Percentiles rank a stretch among this genome's conserved stretches.
phyloP scores from a whole-genome alignment of 2,329 filamentous ascomycete genomes.

The Mycogone perniciosa region DNA sequence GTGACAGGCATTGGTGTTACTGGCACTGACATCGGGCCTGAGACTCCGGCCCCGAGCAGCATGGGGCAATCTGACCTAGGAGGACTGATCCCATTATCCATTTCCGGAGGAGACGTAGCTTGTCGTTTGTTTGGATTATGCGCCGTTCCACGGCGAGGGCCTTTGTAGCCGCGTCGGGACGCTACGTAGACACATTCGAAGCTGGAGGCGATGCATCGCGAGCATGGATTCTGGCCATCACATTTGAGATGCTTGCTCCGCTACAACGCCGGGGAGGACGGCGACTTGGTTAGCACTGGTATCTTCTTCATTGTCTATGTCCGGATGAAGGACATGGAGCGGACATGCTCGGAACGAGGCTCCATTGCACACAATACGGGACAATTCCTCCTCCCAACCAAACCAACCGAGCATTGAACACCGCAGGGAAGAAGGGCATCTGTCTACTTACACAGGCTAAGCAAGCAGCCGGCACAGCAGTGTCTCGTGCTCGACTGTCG shows the following conservation, averaged over 20 bases:
- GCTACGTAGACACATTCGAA: slow-evolving; percentile 65
- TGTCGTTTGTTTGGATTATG: slow-evolving; percentile 46
- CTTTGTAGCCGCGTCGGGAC: slow-evolving; percentile 70
- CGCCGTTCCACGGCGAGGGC: slow-evolving; percentile 35
- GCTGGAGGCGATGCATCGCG: slow-evolving; percentile 54
- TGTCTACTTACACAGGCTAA: slow-evolving; percentile 45
- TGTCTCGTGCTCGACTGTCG: slow-evolving; percentile 19
- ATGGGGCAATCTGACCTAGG: slow-evolving; percentile 35
- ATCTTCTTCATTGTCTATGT: not conserved
- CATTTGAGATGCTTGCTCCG: slow-evolving; percentile 68
- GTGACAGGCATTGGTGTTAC: slow-evolving; percentile 2
- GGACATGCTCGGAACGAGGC: not conserved
- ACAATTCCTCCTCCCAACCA: not conserved
- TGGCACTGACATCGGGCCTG: slow-evolving; percentile 6
- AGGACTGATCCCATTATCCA: slow-evolving; percentile 10
- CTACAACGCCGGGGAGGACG: slow-evolving; percentile 26
- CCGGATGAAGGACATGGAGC: not conserved
- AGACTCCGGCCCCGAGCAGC: slow-evolving; percentile 19
- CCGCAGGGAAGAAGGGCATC: not conserved
- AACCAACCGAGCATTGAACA: slow-evolving; percentile 3
- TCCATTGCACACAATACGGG: not conserved
- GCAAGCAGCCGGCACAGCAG: slow-evolving; percentile 45
- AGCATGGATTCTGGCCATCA: slow-evolving; percentile 63
- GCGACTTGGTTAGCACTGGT: slow-evolving; percentile 3
- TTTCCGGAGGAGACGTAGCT: slow-evolving; percentile 34